phyloP scores from a whole-genome alignment of 2,329 filamentous ascomycete genomes.

The Colletotrichum echinochloae region DNA sequence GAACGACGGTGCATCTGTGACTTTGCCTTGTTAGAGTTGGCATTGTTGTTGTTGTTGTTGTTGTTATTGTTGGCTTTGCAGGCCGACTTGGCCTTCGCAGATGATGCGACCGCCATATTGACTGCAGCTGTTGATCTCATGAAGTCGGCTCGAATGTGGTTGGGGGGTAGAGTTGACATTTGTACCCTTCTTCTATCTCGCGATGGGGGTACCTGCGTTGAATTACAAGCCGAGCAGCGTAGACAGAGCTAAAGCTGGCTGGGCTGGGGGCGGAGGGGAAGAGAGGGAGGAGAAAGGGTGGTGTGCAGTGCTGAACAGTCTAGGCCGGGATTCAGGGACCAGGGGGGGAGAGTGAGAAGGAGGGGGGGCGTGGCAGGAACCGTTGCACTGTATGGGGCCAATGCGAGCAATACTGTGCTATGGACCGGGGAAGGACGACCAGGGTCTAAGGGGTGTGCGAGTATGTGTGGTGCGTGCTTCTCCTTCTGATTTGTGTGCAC shows the following conservation, averaged over 20 bases:
- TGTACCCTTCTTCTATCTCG: conserved; percentile 57
- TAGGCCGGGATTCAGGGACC: conserved; percentile 33
- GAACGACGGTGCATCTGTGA: conserved; percentile 93
- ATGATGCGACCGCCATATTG: conserved; percentile 73
- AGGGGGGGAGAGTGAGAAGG: conserved; percentile 13
- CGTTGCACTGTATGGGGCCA: conserved; percentile 12
- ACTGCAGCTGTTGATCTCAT: conserved; percentile 58
- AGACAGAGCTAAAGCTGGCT: conserved; percentile 39
- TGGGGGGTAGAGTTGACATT: conserved; percentile 77
- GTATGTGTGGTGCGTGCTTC: conserved; percentile 19
- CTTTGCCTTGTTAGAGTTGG: conserved; percentile 76
- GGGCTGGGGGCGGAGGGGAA: conserved; percentile 38
- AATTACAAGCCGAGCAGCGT: conserved; percentile 48
- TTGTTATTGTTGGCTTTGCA: conserved; percentile 61
- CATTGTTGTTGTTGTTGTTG: conserved; percentile 58
- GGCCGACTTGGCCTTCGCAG: conserved; percentile 69
- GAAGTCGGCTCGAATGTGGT: conserved; percentile 58
- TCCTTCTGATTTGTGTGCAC: conserved; percentile 34
- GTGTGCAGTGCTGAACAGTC: conserved; percentile 27
- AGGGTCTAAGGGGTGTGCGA: conserved; percentile 14
- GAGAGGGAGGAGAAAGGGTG: conserved; percentile 40
- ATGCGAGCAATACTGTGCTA: conserved; percentile 25
- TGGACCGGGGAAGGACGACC: conserved; percentile 30
- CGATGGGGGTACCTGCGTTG: conserved; percentile 57
- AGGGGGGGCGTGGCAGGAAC: conserved; percentile 34